phyloP scores from a whole-genome alignment of 805 yeast species.

The Kodamaea hsintzibuensis region DNA sequence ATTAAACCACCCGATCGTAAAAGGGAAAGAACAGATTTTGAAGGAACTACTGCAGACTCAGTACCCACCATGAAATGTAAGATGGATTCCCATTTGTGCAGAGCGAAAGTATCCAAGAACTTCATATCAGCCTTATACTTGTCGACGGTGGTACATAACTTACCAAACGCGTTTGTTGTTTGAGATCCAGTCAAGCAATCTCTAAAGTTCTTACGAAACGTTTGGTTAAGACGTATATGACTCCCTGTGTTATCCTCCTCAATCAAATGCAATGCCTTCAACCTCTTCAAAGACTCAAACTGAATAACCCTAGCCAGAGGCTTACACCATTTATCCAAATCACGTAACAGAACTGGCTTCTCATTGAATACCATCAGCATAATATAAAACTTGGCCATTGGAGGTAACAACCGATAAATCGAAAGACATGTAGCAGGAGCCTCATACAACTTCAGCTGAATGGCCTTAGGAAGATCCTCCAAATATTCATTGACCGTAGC shows the following conservation, averaged over 20 bases:
- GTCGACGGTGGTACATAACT: constrained; percentile 55
- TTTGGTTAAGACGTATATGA: constrained; percentile 60
- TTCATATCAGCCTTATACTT: constrained; percentile 59
- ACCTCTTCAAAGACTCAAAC: constrained; percentile 75
- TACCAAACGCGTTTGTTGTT: constrained; percentile 73
- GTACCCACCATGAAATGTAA: constrained; percentile 98
- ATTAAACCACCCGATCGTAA: constrained; percentile 81
- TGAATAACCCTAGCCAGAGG: constrained; percentile 57
- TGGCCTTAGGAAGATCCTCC: constrained; percentile 84
- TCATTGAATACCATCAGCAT: constrained; percentile 86
- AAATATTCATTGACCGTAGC: constrained; percentile 83
- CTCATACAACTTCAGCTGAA: constrained; percentile 78
- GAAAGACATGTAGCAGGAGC: constrained; percentile 92
- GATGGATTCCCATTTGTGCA: constrained; percentile 90
- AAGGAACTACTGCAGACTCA: constrained; percentile 65
- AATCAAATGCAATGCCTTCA: constrained; percentile 74
- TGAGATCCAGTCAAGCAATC: constrained; percentile 83
- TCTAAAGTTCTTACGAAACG: constrained; percentile 72
- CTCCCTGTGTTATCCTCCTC: constrained; percentile 54
- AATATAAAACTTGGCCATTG: constrained; percentile 83
- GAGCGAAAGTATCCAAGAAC: constrained; percentile 77
- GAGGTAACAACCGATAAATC: constrained; percentile 84
- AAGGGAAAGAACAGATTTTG: constrained; percentile 77
- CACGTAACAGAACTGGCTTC: constrained; percentile 63
- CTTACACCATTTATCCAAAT: constrained; percentile 75